Base-by-base conservation (phyloP, 768 basidiomycete genomes). In the Omphalotus guepiniiformis region DNA sequence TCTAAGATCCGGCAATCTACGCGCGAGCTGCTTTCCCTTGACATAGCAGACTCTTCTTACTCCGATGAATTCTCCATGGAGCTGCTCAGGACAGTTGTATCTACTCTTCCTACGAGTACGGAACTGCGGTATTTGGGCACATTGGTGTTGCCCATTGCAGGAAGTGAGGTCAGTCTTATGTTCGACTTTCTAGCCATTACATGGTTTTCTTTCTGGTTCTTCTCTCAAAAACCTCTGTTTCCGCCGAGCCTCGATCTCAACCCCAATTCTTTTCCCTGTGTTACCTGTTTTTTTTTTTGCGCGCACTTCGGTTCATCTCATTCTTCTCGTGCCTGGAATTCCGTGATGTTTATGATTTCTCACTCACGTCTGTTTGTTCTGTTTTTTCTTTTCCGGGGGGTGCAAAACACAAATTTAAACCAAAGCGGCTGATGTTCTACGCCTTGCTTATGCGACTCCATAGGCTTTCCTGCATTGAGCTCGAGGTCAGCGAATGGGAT, bases 401-500 rank as follows among this genome's bases (percentile, higher is more conserved):
- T n/a, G n/a, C n/a, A n/a, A n/a, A n/a, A n/a, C n/a, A n/a, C n/a
- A n/a, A n/a, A n/a, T n/a, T n/a, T n/a, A n/a, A n/a, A n/a, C 29
- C 47, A 12, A 53, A 85, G 84, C 75, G 83, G 22, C 71, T 87
- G 30, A 63, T 66, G 26, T 79, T 85, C 58, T 85, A 85, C 52
- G 79, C 75, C 3, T 63, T 76, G 23, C 68, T 85, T 48, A 77
- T 78, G 69, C 73, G 66, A 22, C 66, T 85, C 21, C 67, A 66
- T 1, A 64, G 59, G 11, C 67, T 85, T 11, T 67, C 72, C 50
- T 80, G 76, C 52, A 57, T 82, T 39, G 84, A 85, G 54, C 65
- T 85, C 5, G 84, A 85, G 34, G 69, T 85, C 22, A 78, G 78
- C 16, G 75, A 78, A 41, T 87, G 84, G 84, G 70, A 73, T 4